Conservation (phyloP, 192 early-diverging fungal species). For the Coemansia sp. region DNA sequence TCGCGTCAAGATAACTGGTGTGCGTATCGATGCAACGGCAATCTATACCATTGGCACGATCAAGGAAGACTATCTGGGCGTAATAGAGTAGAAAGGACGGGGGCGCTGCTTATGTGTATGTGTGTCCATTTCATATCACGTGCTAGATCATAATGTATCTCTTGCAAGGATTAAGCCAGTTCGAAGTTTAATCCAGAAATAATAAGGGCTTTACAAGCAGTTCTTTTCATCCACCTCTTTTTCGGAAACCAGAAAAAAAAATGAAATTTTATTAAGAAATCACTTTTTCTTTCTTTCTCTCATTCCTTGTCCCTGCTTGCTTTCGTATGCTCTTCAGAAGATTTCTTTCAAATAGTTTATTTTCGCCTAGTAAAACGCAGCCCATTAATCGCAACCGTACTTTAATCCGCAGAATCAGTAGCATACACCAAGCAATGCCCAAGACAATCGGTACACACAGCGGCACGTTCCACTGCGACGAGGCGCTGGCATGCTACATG, state of each 20-base stretch:
- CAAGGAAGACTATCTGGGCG: conserved; percentile 95
- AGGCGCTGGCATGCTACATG: conserved; percentile 89
- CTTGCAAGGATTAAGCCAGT: too few species aligned
- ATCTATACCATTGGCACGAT: conserved; percentile 96
- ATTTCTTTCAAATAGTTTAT: neutral
- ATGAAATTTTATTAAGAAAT: neutral
- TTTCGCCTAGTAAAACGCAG: neutral
- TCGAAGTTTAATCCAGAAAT: too few species aligned
- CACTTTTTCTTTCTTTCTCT: neutral
- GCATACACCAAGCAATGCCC: conserved; percentile 28
- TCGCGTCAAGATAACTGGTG: conserved; percentile 87
- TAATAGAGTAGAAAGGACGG: conserved; percentile 54
- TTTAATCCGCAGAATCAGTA: neutral
- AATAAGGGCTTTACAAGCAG: too few species aligned
- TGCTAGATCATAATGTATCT: too few species aligned
- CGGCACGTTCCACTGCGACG: conserved; percentile 86
- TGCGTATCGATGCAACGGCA: conserved; percentile 86
- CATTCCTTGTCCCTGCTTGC: neutral
- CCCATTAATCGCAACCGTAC: neutral
- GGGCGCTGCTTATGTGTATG: too few species aligned
- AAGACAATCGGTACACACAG: conserved; percentile 82
- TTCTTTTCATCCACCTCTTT: too few species aligned
- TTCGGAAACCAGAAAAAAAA: too few species aligned
- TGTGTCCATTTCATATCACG: too few species aligned
- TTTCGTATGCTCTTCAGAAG: neutral